Base-by-base conservation (phyloP, 1,139 yeast genomes). In the Yamadazyma triangularis region DNA sequence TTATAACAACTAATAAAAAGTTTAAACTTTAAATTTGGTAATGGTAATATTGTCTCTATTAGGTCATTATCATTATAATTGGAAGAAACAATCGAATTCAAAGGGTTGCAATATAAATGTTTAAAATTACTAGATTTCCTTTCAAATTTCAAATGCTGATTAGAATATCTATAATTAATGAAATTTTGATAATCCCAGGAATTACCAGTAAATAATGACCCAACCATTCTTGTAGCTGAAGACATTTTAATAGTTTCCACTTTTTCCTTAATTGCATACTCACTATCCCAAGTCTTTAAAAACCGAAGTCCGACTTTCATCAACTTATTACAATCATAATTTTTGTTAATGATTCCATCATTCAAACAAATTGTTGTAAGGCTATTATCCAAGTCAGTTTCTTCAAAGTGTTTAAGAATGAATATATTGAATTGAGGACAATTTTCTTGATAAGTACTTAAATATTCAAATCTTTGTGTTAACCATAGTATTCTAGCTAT, bases 211-310 rank as follows among this genome's bases (percentile, higher is more conserved):
- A 89, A 89, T 4, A 88, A 74, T 27, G 73, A 66, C 1, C 61
- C 55, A 11, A 60, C 56, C 3, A 84, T 60, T 12, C 64, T 67
- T 0, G 93, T 73, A 0, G 95, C 94, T 2, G 86, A 67, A 1
- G 96, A 81, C 91, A 89, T 84, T 49, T 76, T 75, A 3, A 87
- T 67, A 38, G 88, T 81, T 53, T 88, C 96, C 8, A 84, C 65
- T 38, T 84, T 77, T 51, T 89, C 97, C 45, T 83, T 78, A 35
- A 78, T 69, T 23, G 73, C 64, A 47, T 81, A 79, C 47, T 86
- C 85, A 21, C 76, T 65, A 45, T 82, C 88, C 93, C 94, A 84
- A 22, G 32, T 41, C 12, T 35, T 31, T 8, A 44, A 28, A 25
- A 28, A 34, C 5, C 32, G 29, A 22, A 42, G 38, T 10, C 24